A percentile compares a stretch with the other conserved stretches of the same genome.
Conservation (phyloP, 805 yeast species). For the Torulaspora quercuum region DNA sequence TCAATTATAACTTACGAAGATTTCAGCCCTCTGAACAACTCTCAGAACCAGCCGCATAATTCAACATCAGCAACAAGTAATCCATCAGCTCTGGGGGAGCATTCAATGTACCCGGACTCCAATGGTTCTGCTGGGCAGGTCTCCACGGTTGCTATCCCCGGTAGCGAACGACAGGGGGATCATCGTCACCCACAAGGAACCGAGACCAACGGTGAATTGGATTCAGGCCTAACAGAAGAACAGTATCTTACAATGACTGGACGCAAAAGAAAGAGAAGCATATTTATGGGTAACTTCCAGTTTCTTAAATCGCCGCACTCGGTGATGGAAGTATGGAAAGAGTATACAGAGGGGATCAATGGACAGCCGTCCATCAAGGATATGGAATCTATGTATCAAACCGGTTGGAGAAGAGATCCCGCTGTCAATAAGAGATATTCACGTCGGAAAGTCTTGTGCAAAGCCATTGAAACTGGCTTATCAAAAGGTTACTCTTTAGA, state of each 20-base stretch:
- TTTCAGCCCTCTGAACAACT: constrained; percentile 7
- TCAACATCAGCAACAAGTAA: no score
- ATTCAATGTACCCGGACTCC: constrained; percentile 1
- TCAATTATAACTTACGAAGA: constrained; percentile 13
- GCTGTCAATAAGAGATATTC: constrained; percentile 53
- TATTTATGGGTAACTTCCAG: constrained; percentile 36
- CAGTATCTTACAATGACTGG: constrained; percentile 16
- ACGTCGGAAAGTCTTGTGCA: constrained; percentile 51
- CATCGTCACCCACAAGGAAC: constrained; percentile 1
- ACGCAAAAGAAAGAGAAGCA: constrained; percentile 25
- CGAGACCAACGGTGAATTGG: constrained; percentile 7
- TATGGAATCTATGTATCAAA: constrained; percentile 47
- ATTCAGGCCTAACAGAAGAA: constrained; percentile 14
- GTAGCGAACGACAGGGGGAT: no score
- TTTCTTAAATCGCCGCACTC: constrained; percentile 45
- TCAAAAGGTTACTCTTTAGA: constrained; percentile 44
- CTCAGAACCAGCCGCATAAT: constrained; percentile 3
- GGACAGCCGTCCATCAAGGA: constrained; percentile 52
- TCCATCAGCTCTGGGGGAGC: no score
- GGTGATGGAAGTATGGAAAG: constrained; percentile 54
- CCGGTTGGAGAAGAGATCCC: constrained; percentile 54
- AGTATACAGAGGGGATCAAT: constrained; percentile 49
- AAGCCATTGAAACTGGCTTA: constrained; percentile 51
- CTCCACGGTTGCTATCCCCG: constrained; percentile 2
- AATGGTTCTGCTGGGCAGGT: constrained; percentile 1